Evolutionary conservation across 331 rosid genomes (phyloP), one percentile per base, ranked within the genome.

Genomic region (Quercus phellos): DNA sequence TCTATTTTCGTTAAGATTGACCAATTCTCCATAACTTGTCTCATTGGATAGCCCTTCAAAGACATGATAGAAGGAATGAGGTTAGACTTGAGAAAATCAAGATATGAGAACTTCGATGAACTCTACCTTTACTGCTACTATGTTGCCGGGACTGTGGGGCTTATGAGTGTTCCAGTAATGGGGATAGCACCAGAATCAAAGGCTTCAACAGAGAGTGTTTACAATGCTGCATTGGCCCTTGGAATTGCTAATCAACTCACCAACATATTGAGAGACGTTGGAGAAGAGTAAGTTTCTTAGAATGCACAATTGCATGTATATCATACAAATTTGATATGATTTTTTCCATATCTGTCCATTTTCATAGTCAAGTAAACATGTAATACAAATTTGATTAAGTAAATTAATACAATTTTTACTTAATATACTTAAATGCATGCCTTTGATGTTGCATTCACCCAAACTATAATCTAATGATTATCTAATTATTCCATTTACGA

Each of bases 11-110:
- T 46, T 50, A 46, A 12, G 17, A 12, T 54, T 3, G 71, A 32
- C 61, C 17, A 67, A 70, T 35, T 75, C 38, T 19, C 76, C 14
- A 17, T 51, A 46, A 19, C 55, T 18, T 68, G 0, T 43, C 43
- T 35, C 18, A 21, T 51, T 70, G 56, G 59, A 61, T 86, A 93
- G 96, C 98, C 98, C 2, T 93, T 93, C 82, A 90, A 82, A 82
- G 99, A 94, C 90, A 94, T 94, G 99, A 88, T 94, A 26, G 92
- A 94, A 79, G 99, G 99, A 84, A 94, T 94, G 99, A 88, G 97
- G 82, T 8, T 94, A 73, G 97, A 94, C 80, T 69, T 94, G 78
- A 89, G 90, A 77, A 94, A 92, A 80, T 87, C 99, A 63, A 87
- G 97, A 82, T 94, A 94, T 80, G 81, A 81, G 18, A 94, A 86